A percentile compares a stretch with the other conserved stretches of the same genome.
These are phyloP conservation scores for Aphanomyces euteiches DNA, from an alignment of 352 stramenopile species.

Conservation along the genomic window DNA sequence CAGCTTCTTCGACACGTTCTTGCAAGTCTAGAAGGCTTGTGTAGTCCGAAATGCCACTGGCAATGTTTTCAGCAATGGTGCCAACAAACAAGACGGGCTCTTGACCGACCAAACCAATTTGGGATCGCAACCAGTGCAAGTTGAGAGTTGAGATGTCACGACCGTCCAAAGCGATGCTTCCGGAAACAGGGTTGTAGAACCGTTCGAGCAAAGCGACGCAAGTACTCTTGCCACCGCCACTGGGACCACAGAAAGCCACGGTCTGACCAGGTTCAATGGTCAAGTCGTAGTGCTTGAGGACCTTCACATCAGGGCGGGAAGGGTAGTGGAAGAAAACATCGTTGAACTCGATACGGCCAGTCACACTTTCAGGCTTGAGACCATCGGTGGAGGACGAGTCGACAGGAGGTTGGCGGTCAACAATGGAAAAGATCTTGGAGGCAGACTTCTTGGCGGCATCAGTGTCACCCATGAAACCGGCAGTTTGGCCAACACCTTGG, in stretches of 20 bases:
- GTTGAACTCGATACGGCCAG: slow-evolving; percentile 46
- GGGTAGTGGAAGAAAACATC: slow-evolving; percentile 77
- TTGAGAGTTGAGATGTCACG: slow-evolving; percentile 41
- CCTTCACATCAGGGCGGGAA: slow-evolving; percentile 38
- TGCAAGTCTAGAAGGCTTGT: not conserved
- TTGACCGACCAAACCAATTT: slow-evolving; percentile 40
- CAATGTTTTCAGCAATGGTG: slow-evolving; percentile 34
- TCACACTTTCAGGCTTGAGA: slow-evolving; percentile 30
- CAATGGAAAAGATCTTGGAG: slow-evolving; percentile 38
- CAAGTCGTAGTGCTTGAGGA: slow-evolving; percentile 32
- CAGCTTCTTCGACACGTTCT: slow-evolving; percentile 10
- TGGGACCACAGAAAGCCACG: slow-evolving; percentile 40
- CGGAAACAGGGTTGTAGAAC: slow-evolving; percentile 32
- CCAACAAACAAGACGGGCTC: slow-evolving; percentile 29
- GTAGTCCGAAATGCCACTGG: not conserved
- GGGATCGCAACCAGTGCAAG: slow-evolving; percentile 39
- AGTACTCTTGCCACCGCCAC: slow-evolving; percentile 39
- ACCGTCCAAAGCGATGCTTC: slow-evolving; percentile 31
- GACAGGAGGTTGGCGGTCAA: slow-evolving; percentile 38
- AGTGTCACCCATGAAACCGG: slow-evolving; percentile 38
- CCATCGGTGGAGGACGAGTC: not conserved
- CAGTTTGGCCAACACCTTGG: slow-evolving; percentile 36
- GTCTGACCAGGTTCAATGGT: slow-evolving; percentile 41
- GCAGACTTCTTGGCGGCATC: slow-evolving; percentile 31
- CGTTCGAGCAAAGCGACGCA: slow-evolving; percentile 34